Conservation (phyloP, 1,139 yeast species). For the Pneumocystis carinii region DNA sequence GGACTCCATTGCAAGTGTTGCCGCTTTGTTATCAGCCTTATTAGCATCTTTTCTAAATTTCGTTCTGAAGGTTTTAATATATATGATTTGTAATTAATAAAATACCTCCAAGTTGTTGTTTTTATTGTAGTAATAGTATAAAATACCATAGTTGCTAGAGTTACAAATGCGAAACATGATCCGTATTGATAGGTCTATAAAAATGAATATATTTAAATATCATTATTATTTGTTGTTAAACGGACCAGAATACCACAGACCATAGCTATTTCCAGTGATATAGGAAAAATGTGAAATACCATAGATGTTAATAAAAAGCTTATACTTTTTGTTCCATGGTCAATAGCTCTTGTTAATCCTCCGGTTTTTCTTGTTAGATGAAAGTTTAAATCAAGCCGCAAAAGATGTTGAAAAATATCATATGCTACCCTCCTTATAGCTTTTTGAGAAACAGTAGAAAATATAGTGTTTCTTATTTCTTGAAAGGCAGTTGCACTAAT, state of each 20-base stretch:
- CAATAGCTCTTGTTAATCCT: constrained; percentile 89
- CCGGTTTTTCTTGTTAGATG: constrained; percentile 90
- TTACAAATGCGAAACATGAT: constrained; percentile 71
- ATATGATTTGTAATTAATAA: background rate
- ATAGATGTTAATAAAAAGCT: constrained; percentile 83
- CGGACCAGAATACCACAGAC: constrained; percentile 71
- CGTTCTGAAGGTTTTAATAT: constrained; percentile 33
- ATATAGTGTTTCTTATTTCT: constrained; percentile 83
- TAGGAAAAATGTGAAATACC: constrained; percentile 93
- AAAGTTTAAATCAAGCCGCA: constrained; percentile 75
- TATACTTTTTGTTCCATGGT: constrained; percentile 94
- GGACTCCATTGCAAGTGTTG: constrained; percentile 86
- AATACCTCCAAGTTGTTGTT: constrained; percentile 71
- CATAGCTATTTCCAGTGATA: constrained; percentile 75
- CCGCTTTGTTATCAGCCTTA: constrained; percentile 86
- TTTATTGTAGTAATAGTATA: constrained; percentile 75
- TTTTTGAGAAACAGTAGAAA: constrained; percentile 88
- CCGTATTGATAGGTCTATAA: constrained; percentile 71
- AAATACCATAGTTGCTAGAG: constrained; percentile 72
- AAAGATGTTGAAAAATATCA: constrained; percentile 69
- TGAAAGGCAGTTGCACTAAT: constrained; percentile 92
- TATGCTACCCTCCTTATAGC: constrained; percentile 86
- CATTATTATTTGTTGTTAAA: background rate
- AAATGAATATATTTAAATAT: background rate
- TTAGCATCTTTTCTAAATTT: constrained; percentile 81